These are phyloP conservation scores for Bullera alba DNA, from an alignment of 768 basidiomycete species.

Conservation along the genomic window DNA sequence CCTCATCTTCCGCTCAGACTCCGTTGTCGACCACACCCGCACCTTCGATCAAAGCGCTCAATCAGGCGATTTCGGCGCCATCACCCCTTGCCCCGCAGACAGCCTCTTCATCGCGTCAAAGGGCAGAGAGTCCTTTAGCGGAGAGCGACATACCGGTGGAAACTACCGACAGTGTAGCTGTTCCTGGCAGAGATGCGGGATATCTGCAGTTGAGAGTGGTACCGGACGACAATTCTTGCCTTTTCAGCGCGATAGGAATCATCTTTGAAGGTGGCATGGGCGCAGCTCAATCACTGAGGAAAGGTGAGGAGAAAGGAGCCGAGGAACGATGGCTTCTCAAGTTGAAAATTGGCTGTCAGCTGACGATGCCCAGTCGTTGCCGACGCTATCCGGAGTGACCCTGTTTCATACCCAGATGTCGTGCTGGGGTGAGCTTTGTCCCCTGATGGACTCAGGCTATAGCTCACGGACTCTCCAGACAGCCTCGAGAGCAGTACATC, in stretches of 20 bases:
- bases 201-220: slow-evolving; percentile 56
- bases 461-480: slow-evolving; percentile 48
- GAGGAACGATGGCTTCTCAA: background rate
- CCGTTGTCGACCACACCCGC: slow-evolving; percentile 17
- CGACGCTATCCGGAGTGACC: slow-evolving; percentile 66
- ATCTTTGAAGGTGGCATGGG: slow-evolving; percentile 74
- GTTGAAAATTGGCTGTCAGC: background rate
- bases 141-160: slow-evolving; percentile 37
- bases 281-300: slow-evolving; percentile 64
- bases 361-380: slow-evolving; percentile 61
- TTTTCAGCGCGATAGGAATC: slow-evolving; percentile 79
- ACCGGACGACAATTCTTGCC: slow-evolving; percentile 95
- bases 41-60: slow-evolving; percentile 17
- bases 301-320: slow-evolving; percentile 51
- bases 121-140: slow-evolving; percentile 8
- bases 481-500: slow-evolving; percentile 64
- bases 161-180: slow-evolving; percentile 4
- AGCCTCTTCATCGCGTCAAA: background rate
- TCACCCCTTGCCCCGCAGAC: slow-evolving; percentile 3
- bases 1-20: slow-evolving; percentile 17
- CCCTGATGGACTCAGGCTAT: background rate
- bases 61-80: slow-evolving; percentile 19
- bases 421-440: slow-evolving; percentile 67
- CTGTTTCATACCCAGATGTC: slow-evolving; percentile 69
- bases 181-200: slow-evolving; percentile 34